phyloP scores from a whole-genome alignment of 768 basidiomycete genomes.

The Boletus pseudo-olivaceus region DNA sequence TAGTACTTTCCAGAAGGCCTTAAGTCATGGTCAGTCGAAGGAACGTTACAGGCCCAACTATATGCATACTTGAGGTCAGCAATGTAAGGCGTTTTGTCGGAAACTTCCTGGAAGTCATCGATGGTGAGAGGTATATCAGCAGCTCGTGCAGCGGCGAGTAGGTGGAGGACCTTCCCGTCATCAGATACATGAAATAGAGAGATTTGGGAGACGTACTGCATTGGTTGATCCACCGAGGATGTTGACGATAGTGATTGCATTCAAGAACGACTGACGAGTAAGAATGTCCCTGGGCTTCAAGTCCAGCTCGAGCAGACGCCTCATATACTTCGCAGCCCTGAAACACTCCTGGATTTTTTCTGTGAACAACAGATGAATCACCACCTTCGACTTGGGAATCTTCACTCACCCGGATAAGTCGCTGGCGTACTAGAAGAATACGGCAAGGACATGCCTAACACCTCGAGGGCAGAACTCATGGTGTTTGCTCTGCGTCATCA shows the following conservation, averaged over 20 bases:
- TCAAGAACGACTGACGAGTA: conserved; percentile 70
- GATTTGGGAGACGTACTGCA: conserved; percentile 47
- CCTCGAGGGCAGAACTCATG: conserved; percentile 83
- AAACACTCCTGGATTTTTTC: conserved; percentile 83
- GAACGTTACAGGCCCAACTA: background rate
- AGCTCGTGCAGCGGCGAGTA: conserved; percentile 82
- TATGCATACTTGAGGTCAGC: conserved; percentile 70
- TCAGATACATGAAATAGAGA: conserved; percentile 5
- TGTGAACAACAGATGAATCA: conserved; percentile 22
- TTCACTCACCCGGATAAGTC: conserved; percentile 52
- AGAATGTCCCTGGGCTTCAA: conserved; percentile 80
- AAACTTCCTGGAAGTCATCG: conserved; percentile 82
- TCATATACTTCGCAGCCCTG: conserved; percentile 74
- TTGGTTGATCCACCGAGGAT: conserved; percentile 87
- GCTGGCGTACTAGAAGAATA: conserved; percentile 78
- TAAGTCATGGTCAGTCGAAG: conserved; percentile 3
- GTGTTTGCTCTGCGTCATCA: conserved; percentile 62
- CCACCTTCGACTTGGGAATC: background rate
- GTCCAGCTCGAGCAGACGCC: conserved; percentile 67
- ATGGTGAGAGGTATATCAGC: conserved; percentile 71
- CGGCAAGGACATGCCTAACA: conserved; percentile 80
- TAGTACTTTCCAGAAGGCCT: conserved; percentile 84
- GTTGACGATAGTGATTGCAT: conserved; percentile 78
- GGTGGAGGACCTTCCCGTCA: conserved; percentile 62
- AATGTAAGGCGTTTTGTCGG: conserved; percentile 77